Conservation (phyloP, 306 rosid species). For the Arachis hypogaea region DNA sequence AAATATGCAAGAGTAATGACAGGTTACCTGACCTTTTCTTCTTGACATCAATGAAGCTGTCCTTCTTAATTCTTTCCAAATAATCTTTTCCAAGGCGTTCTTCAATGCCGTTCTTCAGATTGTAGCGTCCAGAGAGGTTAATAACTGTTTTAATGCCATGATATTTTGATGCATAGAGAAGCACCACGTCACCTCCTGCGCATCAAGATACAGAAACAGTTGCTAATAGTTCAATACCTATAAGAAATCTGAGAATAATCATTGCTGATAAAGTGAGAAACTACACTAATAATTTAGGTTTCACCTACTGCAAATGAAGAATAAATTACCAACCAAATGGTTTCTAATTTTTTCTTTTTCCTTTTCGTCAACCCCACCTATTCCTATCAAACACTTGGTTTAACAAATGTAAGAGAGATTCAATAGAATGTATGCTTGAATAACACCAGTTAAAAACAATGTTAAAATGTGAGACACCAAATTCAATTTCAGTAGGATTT, state of each 20-base stretch:
- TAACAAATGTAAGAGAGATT: slow-evolving; percentile 18
- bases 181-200: slow-evolving; percentile 73
- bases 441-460: slow-evolving; percentile 8
- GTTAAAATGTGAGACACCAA: not conserved
- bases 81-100: slow-evolving; percentile 65
- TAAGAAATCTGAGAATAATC: not conserved
- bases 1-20: slow-evolving; percentile 9
- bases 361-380: not conserved
- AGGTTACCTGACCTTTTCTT: slow-evolving; percentile 52
- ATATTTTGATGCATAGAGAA: slow-evolving; percentile 74
- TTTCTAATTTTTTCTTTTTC: not conserved
- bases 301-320: not conserved
- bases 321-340: not conserved
- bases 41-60: slow-evolving; percentile 61
- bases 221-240: slow-evolving; percentile 1
- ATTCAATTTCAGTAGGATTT: slow-evolving; percentile 11
- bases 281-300: slow-evolving; percentile 3
- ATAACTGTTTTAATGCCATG: slow-evolving; percentile 56
- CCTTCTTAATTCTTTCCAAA: slow-evolving; percentile 58
- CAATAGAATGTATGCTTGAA: not conserved
- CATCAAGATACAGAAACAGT: slow-evolving; percentile 26
- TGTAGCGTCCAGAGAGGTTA: slow-evolving; percentile 80
- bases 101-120: slow-evolving; percentile 59
- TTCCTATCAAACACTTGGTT: not conserved
- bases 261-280: not conserved